Evolutionary conservation across 1,139 yeast genomes (phyloP).

Genomic region (Nematodospora anomalae): DNA sequence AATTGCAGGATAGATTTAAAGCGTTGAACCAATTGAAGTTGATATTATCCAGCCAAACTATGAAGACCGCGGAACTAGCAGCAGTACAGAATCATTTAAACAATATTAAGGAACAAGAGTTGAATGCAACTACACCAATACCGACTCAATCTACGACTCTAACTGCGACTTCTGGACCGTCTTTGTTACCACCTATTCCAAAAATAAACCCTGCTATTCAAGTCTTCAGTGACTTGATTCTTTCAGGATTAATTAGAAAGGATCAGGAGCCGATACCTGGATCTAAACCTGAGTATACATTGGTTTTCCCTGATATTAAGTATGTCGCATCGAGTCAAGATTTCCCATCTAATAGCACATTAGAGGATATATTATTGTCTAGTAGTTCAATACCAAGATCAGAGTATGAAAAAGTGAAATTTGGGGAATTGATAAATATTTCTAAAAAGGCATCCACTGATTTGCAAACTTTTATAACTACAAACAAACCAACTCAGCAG

Average conservation of each 20-base stretch:
- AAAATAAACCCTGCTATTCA: conserved; percentile 15
- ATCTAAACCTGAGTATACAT: conserved; percentile 37
- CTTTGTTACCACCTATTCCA: conserved; percentile 13
- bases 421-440: conserved; percentile 30
- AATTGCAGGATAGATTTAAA: conserved; percentile 36
- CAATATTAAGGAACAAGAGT: conserved; percentile 34
- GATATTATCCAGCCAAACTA: conserved; percentile 37
- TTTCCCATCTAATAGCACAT: conserved; percentile 23
- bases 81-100: conserved; percentile 39
- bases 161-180: conserved; percentile 15
- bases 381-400: conserved; percentile 25
- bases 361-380: conserved; percentile 34
- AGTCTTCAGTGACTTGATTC: conserved; percentile 34
- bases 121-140: conserved; percentile 15
- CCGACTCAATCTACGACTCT: conserved; percentile 12
- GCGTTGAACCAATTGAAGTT: conserved; percentile 46
- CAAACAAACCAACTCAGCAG: conserved; percentile 29
- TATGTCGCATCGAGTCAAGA: conserved; percentile 22
- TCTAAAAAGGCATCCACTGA: conserved; percentile 19
- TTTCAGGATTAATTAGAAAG: conserved; percentile 39
- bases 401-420: conserved; percentile 32
- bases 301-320: conserved; percentile 39
- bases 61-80: conserved; percentile 43
- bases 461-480: conserved; percentile 41
- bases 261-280: conserved; percentile 48